phyloP scores from a whole-genome alignment of 176 grass and related monocot species.

The Triticum urartu region DNA sequence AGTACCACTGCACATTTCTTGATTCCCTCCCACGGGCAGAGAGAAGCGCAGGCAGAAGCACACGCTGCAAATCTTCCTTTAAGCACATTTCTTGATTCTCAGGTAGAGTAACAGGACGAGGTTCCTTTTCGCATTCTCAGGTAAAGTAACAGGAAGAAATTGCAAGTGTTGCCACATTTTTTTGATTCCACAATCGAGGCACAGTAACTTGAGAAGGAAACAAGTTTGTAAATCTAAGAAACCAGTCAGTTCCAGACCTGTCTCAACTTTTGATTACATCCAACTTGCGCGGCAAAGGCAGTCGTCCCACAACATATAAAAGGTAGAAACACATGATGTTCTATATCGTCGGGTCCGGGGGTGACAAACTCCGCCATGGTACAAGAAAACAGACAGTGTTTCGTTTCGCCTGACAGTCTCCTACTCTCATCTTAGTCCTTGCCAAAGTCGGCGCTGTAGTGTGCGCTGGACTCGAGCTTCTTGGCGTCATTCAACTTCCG shows the following conservation, averaged over 20 bases:
- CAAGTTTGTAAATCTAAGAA: not conserved
- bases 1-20: constrained; percentile 2
- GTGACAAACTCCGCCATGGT: not conserved
- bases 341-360: not conserved
- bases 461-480: constrained; percentile 82
- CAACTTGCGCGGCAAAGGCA: not conserved
- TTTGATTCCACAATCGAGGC: not conserved
- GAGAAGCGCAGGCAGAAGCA: too few species aligned
- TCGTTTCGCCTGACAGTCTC: not conserved
- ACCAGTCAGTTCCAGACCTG: not conserved
- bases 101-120: not conserved
- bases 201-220: not conserved
- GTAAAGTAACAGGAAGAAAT: not conserved
- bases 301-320: constrained; percentile 1
- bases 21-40: not conserved
- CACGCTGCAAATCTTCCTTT: too few species aligned
- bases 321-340: not conserved
- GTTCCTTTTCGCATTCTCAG: not conserved
- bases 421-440: constrained; percentile 46
- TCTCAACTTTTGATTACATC: not conserved
- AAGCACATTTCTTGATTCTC: not conserved
- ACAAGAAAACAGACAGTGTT: not conserved
- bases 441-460: constrained; percentile 82
- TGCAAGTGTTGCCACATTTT: not conserved
- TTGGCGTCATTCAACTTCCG: constrained; percentile 93